phyloP scores from a whole-genome alignment of 495 filamentous ascomycete species.

The Aspergillus egyptiacus region DNA sequence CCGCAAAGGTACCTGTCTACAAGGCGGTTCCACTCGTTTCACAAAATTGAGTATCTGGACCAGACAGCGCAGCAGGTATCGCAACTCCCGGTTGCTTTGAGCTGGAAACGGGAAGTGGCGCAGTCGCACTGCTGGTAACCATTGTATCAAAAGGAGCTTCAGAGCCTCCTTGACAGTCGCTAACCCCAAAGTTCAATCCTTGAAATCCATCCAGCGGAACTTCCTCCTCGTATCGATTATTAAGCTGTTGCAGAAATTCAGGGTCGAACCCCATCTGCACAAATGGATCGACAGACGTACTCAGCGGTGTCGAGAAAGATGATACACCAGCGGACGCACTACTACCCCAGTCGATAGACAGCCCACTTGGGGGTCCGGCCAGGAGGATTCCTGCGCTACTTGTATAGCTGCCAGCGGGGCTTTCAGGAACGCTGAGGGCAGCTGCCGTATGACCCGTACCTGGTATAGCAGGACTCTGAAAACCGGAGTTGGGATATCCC shows the following conservation, averaged over 20 bases:
- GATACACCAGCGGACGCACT: slow-evolving; percentile 28
- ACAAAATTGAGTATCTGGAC: background rate
- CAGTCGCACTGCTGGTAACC: slow-evolving; percentile 7
- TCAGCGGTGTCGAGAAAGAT: slow-evolving; percentile 29
- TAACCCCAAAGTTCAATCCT: slow-evolving; percentile 15
- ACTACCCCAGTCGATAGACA: slow-evolving; percentile 38
- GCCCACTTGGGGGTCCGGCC: slow-evolving; percentile 22
- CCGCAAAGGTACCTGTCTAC: background rate
- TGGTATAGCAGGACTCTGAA: slow-evolving; percentile 35
- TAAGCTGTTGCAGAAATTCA: slow-evolving; percentile 35
- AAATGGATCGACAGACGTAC: slow-evolving; percentile 30
- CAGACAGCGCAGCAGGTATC: slow-evolving; percentile 11
- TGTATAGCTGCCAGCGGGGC: slow-evolving; percentile 37
- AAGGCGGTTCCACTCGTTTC: background rate
- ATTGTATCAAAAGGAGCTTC: slow-evolving; percentile 10
- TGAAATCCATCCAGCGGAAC: slow-evolving; percentile 22
- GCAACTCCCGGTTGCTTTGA: slow-evolving; percentile 12
- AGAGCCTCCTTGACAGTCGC: background rate
- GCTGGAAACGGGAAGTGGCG: slow-evolving; percentile 5
- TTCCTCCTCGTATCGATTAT: slow-evolving; percentile 30
- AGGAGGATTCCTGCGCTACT: slow-evolving; percentile 34
- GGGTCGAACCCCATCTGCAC: slow-evolving; percentile 43
- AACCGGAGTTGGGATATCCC: slow-evolving; percentile 27
- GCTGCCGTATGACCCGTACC: slow-evolving; percentile 33
- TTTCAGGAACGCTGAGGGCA: slow-evolving; percentile 32